phyloP scores from a whole-genome alignment of 129 eudicot species.

The Dittrichia graveolens region DNA sequence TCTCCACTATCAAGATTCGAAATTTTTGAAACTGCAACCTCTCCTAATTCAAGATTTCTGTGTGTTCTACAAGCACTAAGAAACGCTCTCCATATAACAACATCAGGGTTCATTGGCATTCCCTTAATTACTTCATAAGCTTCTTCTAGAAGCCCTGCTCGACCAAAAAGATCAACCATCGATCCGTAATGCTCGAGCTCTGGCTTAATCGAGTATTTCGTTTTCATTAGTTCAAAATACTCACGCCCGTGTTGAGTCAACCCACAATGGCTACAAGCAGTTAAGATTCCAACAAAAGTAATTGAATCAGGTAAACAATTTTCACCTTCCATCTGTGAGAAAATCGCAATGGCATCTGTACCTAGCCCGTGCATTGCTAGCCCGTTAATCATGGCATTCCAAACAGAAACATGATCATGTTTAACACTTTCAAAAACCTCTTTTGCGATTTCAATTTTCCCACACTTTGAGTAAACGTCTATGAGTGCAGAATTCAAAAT shows the following conservation, averaged over 20 bases:
- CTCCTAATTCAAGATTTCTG: slow-evolving; percentile 56
- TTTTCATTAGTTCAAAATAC: slow-evolving; percentile 65
- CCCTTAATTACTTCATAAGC: slow-evolving; percentile 62
- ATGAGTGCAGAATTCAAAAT: slow-evolving; percentile 68
- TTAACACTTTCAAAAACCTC: slow-evolving; percentile 42
- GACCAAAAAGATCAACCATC: slow-evolving; percentile 83
- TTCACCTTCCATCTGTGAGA: slow-evolving; percentile 57
- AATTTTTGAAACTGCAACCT: slow-evolving; percentile 54
- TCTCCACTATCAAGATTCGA: slow-evolving; percentile 73
- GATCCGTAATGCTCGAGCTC: slow-evolving; percentile 86
- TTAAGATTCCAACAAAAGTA: slow-evolving; percentile 73
- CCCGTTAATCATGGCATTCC: slow-evolving; percentile 89
- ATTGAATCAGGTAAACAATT: slow-evolving; percentile 60
- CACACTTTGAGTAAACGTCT: slow-evolving; percentile 90
- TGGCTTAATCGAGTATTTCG: slow-evolving; percentile 55
- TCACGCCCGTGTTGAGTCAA: slow-evolving; percentile 65
- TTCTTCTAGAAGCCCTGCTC: slow-evolving; percentile 82
- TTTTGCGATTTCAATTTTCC: slow-evolving; percentile 63
- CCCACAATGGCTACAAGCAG: slow-evolving; percentile 87
- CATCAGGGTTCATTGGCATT: slow-evolving; percentile 83
- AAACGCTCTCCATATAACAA: slow-evolving; percentile 80
- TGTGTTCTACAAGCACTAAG: slow-evolving; percentile 92
- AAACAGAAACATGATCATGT: slow-evolving; percentile 61
- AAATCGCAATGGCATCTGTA: slow-evolving; percentile 59
- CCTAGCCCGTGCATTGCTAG: slow-evolving; percentile 88